Percentiles rank a stretch among this genome's conserved stretches.
Evolutionary conservation across 2,329 filamentous ascomycete genomes (phyloP).

Genomic region (Epichloe gansuensis): DNA sequence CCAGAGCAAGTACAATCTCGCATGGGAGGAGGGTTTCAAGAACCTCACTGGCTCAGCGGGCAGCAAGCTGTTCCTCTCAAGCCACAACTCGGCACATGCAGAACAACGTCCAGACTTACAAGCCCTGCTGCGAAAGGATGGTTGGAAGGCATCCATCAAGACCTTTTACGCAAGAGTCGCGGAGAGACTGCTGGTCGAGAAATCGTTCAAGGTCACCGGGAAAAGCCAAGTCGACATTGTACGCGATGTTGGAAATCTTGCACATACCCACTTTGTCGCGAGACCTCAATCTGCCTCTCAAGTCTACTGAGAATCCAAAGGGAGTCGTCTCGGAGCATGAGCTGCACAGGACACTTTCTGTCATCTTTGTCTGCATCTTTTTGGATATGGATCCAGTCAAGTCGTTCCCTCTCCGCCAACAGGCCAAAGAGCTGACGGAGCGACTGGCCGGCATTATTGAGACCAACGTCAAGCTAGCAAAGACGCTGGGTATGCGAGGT

Average conservation of each 20-base stretch:
- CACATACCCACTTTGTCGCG: slow-evolving; percentile 50
- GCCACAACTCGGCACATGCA: slow-evolving; percentile 34
- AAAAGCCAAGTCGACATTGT: slow-evolving; percentile 55
- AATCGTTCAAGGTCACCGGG: slow-evolving; percentile 46
- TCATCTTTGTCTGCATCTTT: slow-evolving; percentile 54
- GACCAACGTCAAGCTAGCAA: slow-evolving; percentile 49
- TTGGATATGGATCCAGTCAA: slow-evolving; percentile 53
- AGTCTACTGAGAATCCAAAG: slow-evolving; percentile 45
- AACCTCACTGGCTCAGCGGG: slow-evolving; percentile 45
- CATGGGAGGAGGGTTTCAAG: slow-evolving; percentile 51
- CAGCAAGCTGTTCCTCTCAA: slow-evolving; percentile 43
- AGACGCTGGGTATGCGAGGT: slow-evolving; percentile 22
- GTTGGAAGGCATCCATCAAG: slow-evolving; percentile 51
- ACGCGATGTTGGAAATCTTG: slow-evolving; percentile 55
- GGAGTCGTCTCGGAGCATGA: slow-evolving; percentile 44
- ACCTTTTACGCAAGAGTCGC: slow-evolving; percentile 53
- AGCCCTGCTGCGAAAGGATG: slow-evolving; percentile 45
- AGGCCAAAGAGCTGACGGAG: slow-evolving; percentile 40
- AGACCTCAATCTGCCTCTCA: slow-evolving; percentile 54
- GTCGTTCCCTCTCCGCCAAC: slow-evolving; percentile 50
- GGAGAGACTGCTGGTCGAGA: slow-evolving; percentile 46
- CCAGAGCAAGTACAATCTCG: slow-evolving; percentile 47
- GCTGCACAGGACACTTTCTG: slow-evolving; percentile 48
- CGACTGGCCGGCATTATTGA: slow-evolving; percentile 51
- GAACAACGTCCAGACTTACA: slow-evolving; percentile 40